Percentiles rank a stretch among this genome's conserved stretches.
Conservation (phyloP, 2,329 filamentous ascomycete species). For the Tolypocladium album region DNA sequence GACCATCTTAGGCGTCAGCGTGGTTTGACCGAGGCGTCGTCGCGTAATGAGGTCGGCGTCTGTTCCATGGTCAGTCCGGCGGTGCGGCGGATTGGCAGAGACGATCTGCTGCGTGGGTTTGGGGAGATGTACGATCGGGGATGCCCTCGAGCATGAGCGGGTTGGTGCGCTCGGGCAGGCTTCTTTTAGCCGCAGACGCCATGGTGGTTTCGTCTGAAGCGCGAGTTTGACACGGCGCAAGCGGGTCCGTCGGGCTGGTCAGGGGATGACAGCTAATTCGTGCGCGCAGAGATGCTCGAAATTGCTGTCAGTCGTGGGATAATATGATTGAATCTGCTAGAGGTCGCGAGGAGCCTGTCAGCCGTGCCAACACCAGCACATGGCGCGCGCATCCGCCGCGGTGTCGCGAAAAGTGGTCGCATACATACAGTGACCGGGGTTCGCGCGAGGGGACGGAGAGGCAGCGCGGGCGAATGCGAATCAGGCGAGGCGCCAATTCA, state of each 20-base stretch:
- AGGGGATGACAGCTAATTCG: neutral
- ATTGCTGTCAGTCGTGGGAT: neutral
- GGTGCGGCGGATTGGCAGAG: conserved; percentile 4
- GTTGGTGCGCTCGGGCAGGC: conserved; percentile 52
- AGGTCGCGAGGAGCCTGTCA: neutral
- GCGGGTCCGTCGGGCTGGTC: neutral
- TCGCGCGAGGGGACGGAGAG: neutral
- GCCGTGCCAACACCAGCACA: neutral
- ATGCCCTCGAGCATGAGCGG: conserved; percentile 54
- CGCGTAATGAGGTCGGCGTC: conserved; percentile 68
- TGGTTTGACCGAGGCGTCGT: conserved; percentile 85
- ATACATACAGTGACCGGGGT: conserved; percentile 1
- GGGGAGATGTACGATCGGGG: conserved; percentile 43
- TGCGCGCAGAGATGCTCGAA: conserved; percentile 2
- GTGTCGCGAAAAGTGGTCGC: neutral
- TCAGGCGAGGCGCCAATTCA: conserved; percentile 1
- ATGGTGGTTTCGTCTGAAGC: conserved; percentile 19
- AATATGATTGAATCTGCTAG: neutral
- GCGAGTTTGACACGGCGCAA: conserved; percentile 11
- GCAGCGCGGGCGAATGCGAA: neutral
- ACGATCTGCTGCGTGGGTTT: neutral
- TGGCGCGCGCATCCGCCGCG: neutral
- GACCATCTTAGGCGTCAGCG: conserved; percentile 72
- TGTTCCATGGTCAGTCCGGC: conserved; percentile 24
- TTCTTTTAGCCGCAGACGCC: conserved; percentile 25